Conservation (phyloP, 1,284 basidiomycete genomes). For the Rhizoctonia solani region DNA sequence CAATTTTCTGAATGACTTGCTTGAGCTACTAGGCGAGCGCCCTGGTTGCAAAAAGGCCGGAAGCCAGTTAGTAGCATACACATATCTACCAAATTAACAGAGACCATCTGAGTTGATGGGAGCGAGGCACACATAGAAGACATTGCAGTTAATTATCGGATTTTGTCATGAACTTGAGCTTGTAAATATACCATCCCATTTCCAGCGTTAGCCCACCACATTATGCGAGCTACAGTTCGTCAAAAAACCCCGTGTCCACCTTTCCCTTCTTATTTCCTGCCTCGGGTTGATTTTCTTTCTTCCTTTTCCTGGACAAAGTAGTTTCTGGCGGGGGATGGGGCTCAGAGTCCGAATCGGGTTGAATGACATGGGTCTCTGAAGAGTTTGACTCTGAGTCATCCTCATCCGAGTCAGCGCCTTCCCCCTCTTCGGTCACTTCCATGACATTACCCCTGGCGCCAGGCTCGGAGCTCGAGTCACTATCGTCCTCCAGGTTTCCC, state of each 20-base stretch:
- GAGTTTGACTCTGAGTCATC: conserved; percentile 16
- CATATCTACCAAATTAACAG: too few relatives aligned
- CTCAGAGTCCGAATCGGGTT: conserved; percentile 34
- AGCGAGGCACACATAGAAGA: too few relatives aligned
- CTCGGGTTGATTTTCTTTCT: conserved; percentile 54
- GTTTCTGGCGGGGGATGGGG: conserved; percentile 35
- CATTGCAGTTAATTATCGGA: too few relatives aligned
- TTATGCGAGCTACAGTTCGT: conserved; percentile 4
- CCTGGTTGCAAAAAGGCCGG: too few relatives aligned
- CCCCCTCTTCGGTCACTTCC: conserved; percentile 36
- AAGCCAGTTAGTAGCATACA: too few relatives aligned
- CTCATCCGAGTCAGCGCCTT: conserved; percentile 41
- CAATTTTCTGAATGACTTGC: too few relatives aligned
- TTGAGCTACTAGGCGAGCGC: too few relatives aligned
- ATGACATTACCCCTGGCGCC: conserved; percentile 22
- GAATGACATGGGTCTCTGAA: too few relatives aligned
- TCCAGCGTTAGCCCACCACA: too few relatives aligned
- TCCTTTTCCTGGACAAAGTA: conserved; percentile 57
- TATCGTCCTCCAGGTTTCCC: neutral
- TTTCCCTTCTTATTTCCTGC: conserved; percentile 56
- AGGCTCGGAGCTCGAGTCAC: conserved; percentile 40
- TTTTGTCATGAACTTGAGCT: too few relatives aligned
- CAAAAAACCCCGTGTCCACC: conserved; percentile 41
- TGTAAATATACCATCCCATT: too few relatives aligned
- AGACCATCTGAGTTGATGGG: too few relatives aligned